Conservation (phyloP, 768 basidiomycete genomes). For the Pleurotus cornucopiae region DNA sequence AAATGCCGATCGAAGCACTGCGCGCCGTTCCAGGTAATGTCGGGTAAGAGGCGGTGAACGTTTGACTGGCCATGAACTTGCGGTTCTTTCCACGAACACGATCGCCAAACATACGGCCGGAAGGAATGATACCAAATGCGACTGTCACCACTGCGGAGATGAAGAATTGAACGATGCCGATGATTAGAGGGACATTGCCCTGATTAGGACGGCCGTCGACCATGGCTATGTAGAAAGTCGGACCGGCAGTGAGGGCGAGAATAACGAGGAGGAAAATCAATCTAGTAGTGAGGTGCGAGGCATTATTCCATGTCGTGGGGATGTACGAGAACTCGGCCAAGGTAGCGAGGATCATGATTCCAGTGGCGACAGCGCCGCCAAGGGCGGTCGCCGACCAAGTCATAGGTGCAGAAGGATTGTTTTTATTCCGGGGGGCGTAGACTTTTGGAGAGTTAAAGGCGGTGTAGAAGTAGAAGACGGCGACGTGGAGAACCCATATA, state of each 20-base stretch:
- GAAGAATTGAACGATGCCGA: conserved; percentile 92
- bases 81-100: conserved; percentile 95
- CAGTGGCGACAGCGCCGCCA: conserved; percentile 91
- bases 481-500: conserved; percentile 94
- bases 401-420: conserved; percentile 79
- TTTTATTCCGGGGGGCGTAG: conserved; percentile 69
- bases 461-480: conserved; percentile 95
- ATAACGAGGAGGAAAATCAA: conserved; percentile 89
- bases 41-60: conserved; percentile 98
- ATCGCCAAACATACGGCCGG: conserved; percentile 98
- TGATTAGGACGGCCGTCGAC: conserved; percentile 63
- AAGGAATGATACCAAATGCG: conserved; percentile 85
- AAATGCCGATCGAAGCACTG: conserved; percentile 78
- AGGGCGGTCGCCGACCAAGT: conserved; percentile 93
- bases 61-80: conserved; percentile 98
- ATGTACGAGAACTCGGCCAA: conserved; percentile 95
- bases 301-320: conserved; percentile 98
- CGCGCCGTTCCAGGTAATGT: conserved; percentile 68
- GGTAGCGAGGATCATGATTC: conserved; percentile 93
- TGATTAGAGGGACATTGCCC: conserved; percentile 77
- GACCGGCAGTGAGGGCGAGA: conserved; percentile 88
- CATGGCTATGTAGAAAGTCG: conserved; percentile 89
- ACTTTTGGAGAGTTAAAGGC: conserved; percentile 95
- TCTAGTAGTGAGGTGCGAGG: conserved; percentile 92
- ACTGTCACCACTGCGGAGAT: conserved; percentile 81